Conservation (phyloP, 257 asterid genomes). For the Forsythia viridissima region DNA sequence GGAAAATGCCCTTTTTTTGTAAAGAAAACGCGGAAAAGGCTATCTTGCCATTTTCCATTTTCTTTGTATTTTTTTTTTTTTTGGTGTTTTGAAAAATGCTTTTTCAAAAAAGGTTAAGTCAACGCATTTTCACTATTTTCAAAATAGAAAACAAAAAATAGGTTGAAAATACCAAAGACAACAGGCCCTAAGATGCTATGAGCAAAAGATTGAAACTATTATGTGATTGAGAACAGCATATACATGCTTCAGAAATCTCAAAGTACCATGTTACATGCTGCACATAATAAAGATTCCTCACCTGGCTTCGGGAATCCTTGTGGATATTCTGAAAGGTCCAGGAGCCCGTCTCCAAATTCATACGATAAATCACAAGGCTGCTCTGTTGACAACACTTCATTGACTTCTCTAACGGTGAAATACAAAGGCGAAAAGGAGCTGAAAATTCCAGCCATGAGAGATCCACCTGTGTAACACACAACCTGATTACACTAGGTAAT, state of each 20-base stretch:
- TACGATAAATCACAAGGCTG: slow-evolving; percentile 88
- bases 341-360: slow-evolving; percentile 75
- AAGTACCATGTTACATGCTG: not conserved
- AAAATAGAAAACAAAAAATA: no score
- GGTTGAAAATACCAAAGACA: no score
- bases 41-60: no score
- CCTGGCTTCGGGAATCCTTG: slow-evolving; percentile 80
- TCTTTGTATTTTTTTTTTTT: no score
- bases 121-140: no score
- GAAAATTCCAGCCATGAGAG: slow-evolving; percentile 48
- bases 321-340: slow-evolving; percentile 61
- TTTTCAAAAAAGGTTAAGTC: no score
- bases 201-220: not conserved
- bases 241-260: not conserved
- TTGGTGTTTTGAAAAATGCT: no score
- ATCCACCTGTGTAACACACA: slow-evolving; percentile 47
- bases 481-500: slow-evolving; percentile 1
- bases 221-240: not conserved
- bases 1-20: no score
- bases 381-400: slow-evolving; percentile 84
- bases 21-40: no score
- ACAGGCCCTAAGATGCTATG: not conserved
- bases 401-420: slow-evolving; percentile 49
- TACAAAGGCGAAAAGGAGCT: slow-evolving; percentile 58
- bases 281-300: slow-evolving; percentile 19